Evolutionary conservation across 192 early-diverging fungal genomes (phyloP).

Genomic region (Gamsiella multidivaricata): DNA sequence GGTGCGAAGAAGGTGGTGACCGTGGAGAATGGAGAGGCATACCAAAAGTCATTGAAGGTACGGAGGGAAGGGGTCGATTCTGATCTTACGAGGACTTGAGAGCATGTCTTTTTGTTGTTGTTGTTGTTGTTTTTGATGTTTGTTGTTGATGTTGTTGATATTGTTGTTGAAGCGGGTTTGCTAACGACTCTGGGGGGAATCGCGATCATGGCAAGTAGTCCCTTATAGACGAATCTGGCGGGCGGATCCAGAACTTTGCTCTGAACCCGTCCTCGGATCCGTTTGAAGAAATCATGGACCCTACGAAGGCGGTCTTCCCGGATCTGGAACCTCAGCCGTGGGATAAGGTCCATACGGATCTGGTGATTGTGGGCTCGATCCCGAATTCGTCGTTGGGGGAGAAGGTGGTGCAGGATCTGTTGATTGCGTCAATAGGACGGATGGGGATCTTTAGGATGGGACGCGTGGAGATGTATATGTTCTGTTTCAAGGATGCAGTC

Average conservation of each 20-base stretch:
- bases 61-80: too few species aligned
- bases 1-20: slow-evolving; percentile 42
- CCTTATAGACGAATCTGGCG: slow-evolving; percentile 23
- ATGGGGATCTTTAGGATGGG: slow-evolving; percentile 39
- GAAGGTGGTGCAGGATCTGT: slow-evolving; percentile 18
- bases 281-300: slow-evolving; percentile 23
- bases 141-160: too few species aligned
- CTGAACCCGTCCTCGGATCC: slow-evolving; percentile 17
- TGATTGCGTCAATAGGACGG: slow-evolving; percentile 22
- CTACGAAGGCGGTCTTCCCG: neutral
- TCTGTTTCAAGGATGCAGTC: slow-evolving; percentile 33
- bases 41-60: slow-evolving; percentile 31
- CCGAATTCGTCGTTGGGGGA: slow-evolving; percentile 41
- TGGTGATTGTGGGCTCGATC: slow-evolving; percentile 30
- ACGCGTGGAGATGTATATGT: slow-evolving; percentile 49
- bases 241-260: slow-evolving; percentile 15
- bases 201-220: neutral
- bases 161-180: too few species aligned
- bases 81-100: too few species aligned
- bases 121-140: too few species aligned
- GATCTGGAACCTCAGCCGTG: slow-evolving; percentile 23
- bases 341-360: slow-evolving; percentile 31
- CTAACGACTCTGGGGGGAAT: too few species aligned
- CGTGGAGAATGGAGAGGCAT: slow-evolving; percentile 21
- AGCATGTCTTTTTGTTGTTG: too few species aligned